Conservation (phyloP, 306 rosid genomes). For the Corylus heterophylla region DNA sequence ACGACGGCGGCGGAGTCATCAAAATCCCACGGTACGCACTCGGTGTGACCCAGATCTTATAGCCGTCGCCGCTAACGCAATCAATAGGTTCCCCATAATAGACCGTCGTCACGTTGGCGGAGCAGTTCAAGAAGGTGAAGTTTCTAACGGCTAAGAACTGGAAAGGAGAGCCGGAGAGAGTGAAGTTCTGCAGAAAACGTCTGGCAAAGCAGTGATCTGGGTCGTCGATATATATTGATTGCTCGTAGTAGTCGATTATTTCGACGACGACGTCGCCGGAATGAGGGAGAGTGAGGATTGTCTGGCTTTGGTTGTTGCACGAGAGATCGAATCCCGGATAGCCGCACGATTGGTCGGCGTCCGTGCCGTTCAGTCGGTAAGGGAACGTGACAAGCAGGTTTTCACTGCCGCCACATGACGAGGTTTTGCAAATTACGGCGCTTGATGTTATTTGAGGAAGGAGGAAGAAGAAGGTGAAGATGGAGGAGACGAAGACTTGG, state of each 20-base stretch:
- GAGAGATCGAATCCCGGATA: constrained; percentile 26
- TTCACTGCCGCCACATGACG: not conserved
- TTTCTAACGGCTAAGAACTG: rapidly evolving
- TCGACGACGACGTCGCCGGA: constrained; percentile 21
- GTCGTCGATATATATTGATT: constrained; percentile 20
- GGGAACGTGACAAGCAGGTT: constrained; percentile 30
- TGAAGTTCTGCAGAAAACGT: constrained; percentile 16
- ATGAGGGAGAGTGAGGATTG: constrained; percentile 36
- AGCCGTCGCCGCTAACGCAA: constrained; percentile 28
- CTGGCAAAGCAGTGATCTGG: constrained; percentile 33
- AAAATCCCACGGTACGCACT: not conserved
- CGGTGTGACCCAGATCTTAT: not conserved
- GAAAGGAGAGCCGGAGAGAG: not conserved
- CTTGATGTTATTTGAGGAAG: constrained; percentile 18
- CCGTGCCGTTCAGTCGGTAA: constrained; percentile 11
- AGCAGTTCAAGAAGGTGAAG: constrained; percentile 48
- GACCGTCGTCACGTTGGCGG: constrained; percentile 2
- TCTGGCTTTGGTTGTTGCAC: constrained; percentile 16
- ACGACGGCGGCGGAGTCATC: constrained; percentile 4
- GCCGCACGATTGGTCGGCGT: not conserved
- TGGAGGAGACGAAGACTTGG: constrained; percentile 3
- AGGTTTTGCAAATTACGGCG: constrained; percentile 15
- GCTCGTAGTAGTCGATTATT: constrained; percentile 4
- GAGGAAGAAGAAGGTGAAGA: constrained; percentile 1
- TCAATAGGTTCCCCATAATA: not conserved